Evolutionary conservation across 306 rosid species (phyloP), one percentile per base, ranked within the genome.

Genomic region (Cotoneaster glaucophyllus): DNA sequence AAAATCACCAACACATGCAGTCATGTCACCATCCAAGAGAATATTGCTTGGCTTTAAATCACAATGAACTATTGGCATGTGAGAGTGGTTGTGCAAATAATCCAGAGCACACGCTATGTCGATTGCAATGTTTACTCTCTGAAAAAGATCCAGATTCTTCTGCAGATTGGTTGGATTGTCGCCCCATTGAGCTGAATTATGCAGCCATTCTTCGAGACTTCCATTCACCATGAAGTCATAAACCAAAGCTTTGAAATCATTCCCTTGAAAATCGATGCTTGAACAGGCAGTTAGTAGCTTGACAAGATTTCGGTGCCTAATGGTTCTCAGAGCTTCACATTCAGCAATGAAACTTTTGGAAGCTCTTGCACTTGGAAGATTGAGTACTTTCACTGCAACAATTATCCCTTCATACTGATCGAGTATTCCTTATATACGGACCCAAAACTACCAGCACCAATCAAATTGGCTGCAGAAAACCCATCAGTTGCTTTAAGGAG

Each of bases 261-360:
- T 68, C 44, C 62, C 14, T n/a, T 56, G 62, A 56, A 56, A 56
- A 56, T 56, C 62, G 6, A n/a, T 56, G 6, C 58, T 24, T 79
- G 82, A 14, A 28, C 84, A 76, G 1, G 70, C 64, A 0, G 81
- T 64, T 28, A 81, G 22, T 22, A 76, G 28, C 15, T 59, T 76
- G 74, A 71, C 74, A 19, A 81, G 65, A 39, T 81, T 81, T 11
- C 78, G 43, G 69, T 81, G 77, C 63, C 78, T 66, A 26, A 81
- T 34, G 68, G 28, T 75, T 44, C 31, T 53, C 12, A 71, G 45
- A 21, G 68, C 77, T 70, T 81, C 69, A 57, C 81, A 81, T 64
- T 81, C 80, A 18, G 80, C 80, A 18, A 80, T 19, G 65, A 73
- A 79, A n/a, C 77, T 72, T 44, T 48, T 14, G 1, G 53, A 48